These are phyloP conservation scores for Mycena pura DNA, from an alignment of 768 basidiomycete species.

Conservation along the genomic window DNA sequence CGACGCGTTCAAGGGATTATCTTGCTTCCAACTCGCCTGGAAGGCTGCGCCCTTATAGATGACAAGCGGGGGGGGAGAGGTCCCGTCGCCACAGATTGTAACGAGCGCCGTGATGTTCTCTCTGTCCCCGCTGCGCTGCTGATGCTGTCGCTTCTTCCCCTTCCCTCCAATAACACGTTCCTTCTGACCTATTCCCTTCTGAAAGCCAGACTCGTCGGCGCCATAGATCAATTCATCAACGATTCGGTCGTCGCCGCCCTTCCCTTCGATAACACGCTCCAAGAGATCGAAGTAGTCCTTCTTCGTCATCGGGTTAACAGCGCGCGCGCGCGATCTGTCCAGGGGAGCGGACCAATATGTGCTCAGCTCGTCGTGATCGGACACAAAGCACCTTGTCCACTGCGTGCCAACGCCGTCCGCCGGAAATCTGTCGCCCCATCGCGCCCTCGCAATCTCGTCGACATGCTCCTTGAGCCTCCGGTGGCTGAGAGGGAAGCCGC, in stretches of 20 bases:
- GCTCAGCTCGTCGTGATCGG: conserved; percentile 25
- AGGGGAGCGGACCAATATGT: conserved; percentile 33
- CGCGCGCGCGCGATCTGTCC: conserved; percentile 28
- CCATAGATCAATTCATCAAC: conserved; percentile 3
- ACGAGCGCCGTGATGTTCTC: conserved; percentile 50
- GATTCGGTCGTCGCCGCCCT: conserved; percentile 13
- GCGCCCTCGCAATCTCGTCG: conserved; percentile 27
- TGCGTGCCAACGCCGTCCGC: conserved; percentile 26
- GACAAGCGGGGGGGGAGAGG: conserved; percentile 33
- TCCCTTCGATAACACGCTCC: conserved; percentile 3
- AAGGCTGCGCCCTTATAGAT: conserved; percentile 42
- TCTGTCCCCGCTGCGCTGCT: conserved; percentile 38
- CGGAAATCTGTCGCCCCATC: conserved; percentile 18
- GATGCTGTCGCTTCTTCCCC: conserved; percentile 34
- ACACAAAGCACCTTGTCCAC: conserved; percentile 26
- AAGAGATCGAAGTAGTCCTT: conserved; percentile 35
- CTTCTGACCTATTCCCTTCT: conserved; percentile 16
- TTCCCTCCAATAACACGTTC: conserved; percentile 29
- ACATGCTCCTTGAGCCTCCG: conserved; percentile 31
- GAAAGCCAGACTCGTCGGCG: conserved; percentile 27
- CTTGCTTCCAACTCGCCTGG: conserved; percentile 35
- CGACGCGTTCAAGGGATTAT: conserved; percentile 35
- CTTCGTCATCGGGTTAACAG: conserved; percentile 38
- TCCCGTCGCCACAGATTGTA: conserved; percentile 49
- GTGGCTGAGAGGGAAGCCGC: conserved; percentile 37